Base-by-base conservation (phyloP, 192 early-diverging fungal genomes). In the Backusella parvicylindrica region DNA sequence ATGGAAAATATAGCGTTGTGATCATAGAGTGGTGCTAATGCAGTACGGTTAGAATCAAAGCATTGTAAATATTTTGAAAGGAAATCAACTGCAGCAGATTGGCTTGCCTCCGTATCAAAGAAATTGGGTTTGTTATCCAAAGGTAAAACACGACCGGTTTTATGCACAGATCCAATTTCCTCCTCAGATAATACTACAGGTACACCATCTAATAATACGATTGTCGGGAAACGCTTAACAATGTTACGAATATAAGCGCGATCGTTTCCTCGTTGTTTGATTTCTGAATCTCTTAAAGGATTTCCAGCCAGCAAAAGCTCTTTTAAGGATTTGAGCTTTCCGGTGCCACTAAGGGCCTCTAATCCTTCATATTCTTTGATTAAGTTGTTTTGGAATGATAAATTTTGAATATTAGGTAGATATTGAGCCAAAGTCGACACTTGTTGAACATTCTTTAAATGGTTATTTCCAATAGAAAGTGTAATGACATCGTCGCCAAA, bases 251-350 rank as follows among this genome's bases (percentile, higher is more conserved):
- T 38, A 41, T 78, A 78, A n/a, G 31, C 64, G 3, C 71, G 64
- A 60, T 65, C 33, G 15, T 85, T 81, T 9, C 81, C 81, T 33
- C 78, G 72, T 49, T 79, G 75, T 16, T 77, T 74, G 13, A 87
- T 56, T 32, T 82, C 78, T 16, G 40, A 68, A 11, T 80, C 79
- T 1, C 75, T 65, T 2, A 87, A 16, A 18, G 86, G 86, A 28
- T 84, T 87, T 23, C 71, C 84, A 16, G 64, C 21, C 31, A 87
- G 68, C 33, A 87, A 76, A 1, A 87, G 67, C 65, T 87, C 86
- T 18, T 77, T 35, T 16, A 87, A 68, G 2, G 76, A 60, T 3
- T 71, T 72, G 16, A 87, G 71, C 32, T 84, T 84, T 36, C 73
- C 72, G 1, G 80, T 75, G 8, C 77, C 77, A 66, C 71, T 73